Percentiles rank a stretch among this genome's conserved stretches.
Conservation (phyloP, 2,329 filamentous ascomycete species). For the Colletotrichum sp. region DNA sequence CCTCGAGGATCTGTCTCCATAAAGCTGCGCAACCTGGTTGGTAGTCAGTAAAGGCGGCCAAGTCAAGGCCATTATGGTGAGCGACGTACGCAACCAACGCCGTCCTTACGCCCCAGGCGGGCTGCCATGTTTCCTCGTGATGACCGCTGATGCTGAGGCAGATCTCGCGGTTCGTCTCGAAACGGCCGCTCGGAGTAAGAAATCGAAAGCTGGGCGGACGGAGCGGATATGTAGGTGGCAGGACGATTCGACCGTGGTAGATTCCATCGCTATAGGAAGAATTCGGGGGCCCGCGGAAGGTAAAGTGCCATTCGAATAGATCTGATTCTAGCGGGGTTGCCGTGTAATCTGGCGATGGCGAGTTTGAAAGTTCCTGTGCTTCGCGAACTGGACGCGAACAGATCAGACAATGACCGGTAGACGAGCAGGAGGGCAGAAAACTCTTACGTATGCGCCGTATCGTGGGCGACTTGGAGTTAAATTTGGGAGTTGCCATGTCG, state of each 20-base stretch:
- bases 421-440: neutral
- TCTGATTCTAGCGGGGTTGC: slow-evolving; percentile 86
- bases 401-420: neutral
- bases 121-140: slow-evolving; percentile 99
- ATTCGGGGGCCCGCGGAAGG: slow-evolving; percentile 84
- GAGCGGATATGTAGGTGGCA: slow-evolving; percentile 88
- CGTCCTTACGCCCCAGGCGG: slow-evolving; percentile 94
- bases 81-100: slow-evolving; percentile 69
- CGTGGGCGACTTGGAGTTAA: slow-evolving; percentile 82
- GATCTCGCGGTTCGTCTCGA: slow-evolving; percentile 96
- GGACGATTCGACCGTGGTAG: slow-evolving; percentile 94
- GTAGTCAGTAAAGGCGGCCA: neutral
- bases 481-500: slow-evolving; percentile 48
- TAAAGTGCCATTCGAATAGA: slow-evolving; percentile 99
- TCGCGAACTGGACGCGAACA: slow-evolving; percentile 72
- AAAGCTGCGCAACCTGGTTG: slow-evolving; percentile 73
- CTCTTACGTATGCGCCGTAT: slow-evolving; percentile 80
- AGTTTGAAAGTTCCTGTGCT: slow-evolving; percentile 81
- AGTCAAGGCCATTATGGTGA: neutral
- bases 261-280: slow-evolving; percentile 82
- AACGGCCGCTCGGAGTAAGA: slow-evolving; percentile 87
- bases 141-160: slow-evolving; percentile 93
- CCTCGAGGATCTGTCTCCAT: slow-evolving; percentile 92
- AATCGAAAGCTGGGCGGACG: slow-evolving; percentile 96
- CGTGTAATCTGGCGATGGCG: slow-evolving; percentile 84